Conservation (phyloP, 2,329 filamentous ascomycete genomes). For the Ceratocystis cubensis region DNA sequence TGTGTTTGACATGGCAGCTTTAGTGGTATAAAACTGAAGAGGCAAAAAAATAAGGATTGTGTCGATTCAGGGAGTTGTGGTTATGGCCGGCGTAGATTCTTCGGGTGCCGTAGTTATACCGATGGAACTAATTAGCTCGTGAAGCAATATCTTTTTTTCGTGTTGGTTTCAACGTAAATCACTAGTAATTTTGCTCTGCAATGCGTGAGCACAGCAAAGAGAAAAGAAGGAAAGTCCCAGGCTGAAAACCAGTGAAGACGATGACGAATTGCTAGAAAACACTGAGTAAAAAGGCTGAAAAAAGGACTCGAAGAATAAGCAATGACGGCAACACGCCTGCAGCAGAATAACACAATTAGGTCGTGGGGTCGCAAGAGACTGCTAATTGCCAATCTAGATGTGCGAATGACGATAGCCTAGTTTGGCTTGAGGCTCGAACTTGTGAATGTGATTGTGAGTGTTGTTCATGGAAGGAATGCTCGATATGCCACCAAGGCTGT, state of each 20-base stretch:
- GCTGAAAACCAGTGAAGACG: neutral
- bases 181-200: neutral
- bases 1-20: conserved; percentile 43
- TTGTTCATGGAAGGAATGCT: conserved; percentile 19
- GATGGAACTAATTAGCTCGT: neutral
- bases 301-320: neutral
- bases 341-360: neutral
- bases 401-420: neutral
- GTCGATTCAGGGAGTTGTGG: neutral
- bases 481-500: conserved; percentile 12
- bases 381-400: neutral
- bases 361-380: neutral
- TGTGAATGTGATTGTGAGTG: neutral
- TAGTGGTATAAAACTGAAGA: neutral
- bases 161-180: neutral
- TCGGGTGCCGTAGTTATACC: neutral
- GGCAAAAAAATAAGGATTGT: neutral
- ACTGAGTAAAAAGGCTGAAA: neutral
- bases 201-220: neutral
- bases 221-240: neutral
- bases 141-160: neutral
- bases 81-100: neutral
- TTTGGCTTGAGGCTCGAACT: neutral
- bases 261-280: conserved; percentile 3
- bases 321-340: neutral